Base-by-base conservation (phyloP, 2,329 filamentous ascomycete species). In the Curvularia sp. region DNA sequence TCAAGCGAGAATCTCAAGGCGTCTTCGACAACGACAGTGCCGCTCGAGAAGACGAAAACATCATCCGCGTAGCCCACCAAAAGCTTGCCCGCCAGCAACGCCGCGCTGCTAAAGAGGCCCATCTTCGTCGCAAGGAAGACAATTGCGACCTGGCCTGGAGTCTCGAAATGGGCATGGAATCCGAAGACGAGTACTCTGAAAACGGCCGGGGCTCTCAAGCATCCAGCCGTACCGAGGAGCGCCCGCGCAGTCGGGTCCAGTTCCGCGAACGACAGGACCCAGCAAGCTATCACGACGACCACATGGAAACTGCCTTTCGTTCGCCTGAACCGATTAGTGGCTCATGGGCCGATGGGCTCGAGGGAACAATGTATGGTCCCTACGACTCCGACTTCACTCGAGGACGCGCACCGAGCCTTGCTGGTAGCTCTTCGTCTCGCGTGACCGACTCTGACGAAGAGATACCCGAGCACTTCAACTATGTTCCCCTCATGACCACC, bases 401-500 rank as follows among this genome's bases (percentile, higher is more conserved):
- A 41, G 87, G 86, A 42, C 86, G 92, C 49, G 91, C 91, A 3
- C 89, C 92, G 32, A 97, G 93, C 73, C 86, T 93, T 78, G 87
- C 90, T 3, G 92, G 91, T 52, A 95, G 91, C 59, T 86, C 87
- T 70, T 89, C 69, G 86, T 90, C 49, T 83, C 77, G 78, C 51
- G 70, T 80, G 57, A 77, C 78, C 1, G 72, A 76, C 28, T 67
- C 55, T 41, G 72, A 71, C n/a, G 68, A 74, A 32, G 87, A 90
- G 61, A 87, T 92, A 59, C 89, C 92, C 34, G 92, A 97, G 67
- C 93, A 98, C 74, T 92, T 92, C 76, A 92, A 90, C 34, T 97
- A 95, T 71, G 94, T 98, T 15, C 95, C 95, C 15, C 93, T 93
- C 78, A 91, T 99, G 79, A 96, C 94, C 0, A 84, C 97, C 34